Evolutionary conservation across 495 filamentous ascomycete species (phyloP), one percentile per base, ranked within the genome.

Genomic region (Diplogelasinospora grovesii): DNA sequence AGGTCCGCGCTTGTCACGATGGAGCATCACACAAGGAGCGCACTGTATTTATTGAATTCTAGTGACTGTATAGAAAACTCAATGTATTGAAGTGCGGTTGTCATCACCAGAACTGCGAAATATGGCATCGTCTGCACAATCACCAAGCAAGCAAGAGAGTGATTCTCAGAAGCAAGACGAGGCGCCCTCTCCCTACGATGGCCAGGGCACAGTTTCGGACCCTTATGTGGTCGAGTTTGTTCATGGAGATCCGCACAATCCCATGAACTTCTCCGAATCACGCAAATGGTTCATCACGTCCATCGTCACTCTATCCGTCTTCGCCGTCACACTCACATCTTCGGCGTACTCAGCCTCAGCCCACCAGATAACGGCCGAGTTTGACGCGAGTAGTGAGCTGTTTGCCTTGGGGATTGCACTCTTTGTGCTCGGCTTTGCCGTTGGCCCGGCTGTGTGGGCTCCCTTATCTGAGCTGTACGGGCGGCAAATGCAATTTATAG

Each of bases 191-290:
- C n/a, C n/a, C n/a, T n/a, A n/a, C n/a, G n/a, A n/a, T n/a, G n/a
- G n/a, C n/a, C n/a, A n/a, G n/a, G 86, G 86, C 41, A 90, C 84
- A 8, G 66, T 74, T 19, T 79, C 83, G 8, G 78, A 85, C 30
- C 86, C 86, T 0, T 90, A 79, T 48, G 56, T 79, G 8, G 81
- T 90, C 48, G 77, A 81, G 43, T 92, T 81, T 66, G 73, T 90
- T 3, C 75, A 78, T 11, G 53, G 80, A 18, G 86, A 93, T 53
- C 72, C 75, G 3, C 73, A 78, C 41, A 84, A 90, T 54, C 82
- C 85, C 4, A 78, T 85, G 74, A 61, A 60, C 11, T 89, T 81
- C 52, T 52, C 70, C 20, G 33, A 51, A 3, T 41, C 45, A 14
- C 77, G 70, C 57, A 89, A 89, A 63, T 90, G 85, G 85, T 53